Percentiles rank a stretch among this genome's conserved stretches.
Conservation (phyloP, 495 filamentous ascomycete species). For the Xylaria flabelliformis region DNA sequence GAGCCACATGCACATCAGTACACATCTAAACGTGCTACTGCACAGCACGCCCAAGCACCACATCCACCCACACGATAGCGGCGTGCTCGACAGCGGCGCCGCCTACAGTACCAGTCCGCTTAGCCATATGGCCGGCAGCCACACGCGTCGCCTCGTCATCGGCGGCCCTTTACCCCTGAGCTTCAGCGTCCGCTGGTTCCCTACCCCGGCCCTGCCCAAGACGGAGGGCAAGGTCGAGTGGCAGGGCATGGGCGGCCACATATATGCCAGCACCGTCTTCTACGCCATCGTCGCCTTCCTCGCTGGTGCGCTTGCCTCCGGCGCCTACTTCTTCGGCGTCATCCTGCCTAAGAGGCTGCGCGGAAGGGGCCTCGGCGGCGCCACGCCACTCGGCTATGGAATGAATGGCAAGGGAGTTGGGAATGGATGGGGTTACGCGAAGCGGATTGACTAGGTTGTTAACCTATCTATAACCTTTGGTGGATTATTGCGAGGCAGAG, state of each 20-base stretch:
- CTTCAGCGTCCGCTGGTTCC: conserved; percentile 87
- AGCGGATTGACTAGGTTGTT: conserved; percentile 45
- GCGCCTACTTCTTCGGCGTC: conserved; percentile 68
- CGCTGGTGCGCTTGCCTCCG: conserved; percentile 59
- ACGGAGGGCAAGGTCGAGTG: conserved; percentile 60
- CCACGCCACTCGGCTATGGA: conserved; percentile 60
- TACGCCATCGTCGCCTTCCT: conserved; percentile 66
- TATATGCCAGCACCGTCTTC: conserved; percentile 69
- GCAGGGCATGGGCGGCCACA: conserved; percentile 69
- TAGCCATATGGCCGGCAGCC: conserved; percentile 59
- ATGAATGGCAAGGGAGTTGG: conserved; percentile 51
- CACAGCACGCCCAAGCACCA: conserved; percentile 71
- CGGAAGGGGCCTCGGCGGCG: conserved; percentile 57
- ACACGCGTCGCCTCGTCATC: conserved; percentile 73
- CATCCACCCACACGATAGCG: conserved; percentile 63
- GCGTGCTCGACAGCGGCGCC: conserved; percentile 79
- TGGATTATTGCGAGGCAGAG: neutral
- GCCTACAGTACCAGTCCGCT: conserved; percentile 85
- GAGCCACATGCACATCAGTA: conserved; percentile 89
- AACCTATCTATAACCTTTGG: neutral
- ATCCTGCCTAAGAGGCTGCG: conserved; percentile 63
- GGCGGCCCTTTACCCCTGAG: conserved; percentile 82
- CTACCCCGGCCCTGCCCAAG: conserved; percentile 69
- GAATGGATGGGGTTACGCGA: conserved; percentile 62
- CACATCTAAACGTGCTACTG: conserved; percentile 83